These are phyloP conservation scores for Raffaelea arxii DNA, from an alignment of 2,329 filamentous ascomycete species.

Conservation along the genomic window DNA sequence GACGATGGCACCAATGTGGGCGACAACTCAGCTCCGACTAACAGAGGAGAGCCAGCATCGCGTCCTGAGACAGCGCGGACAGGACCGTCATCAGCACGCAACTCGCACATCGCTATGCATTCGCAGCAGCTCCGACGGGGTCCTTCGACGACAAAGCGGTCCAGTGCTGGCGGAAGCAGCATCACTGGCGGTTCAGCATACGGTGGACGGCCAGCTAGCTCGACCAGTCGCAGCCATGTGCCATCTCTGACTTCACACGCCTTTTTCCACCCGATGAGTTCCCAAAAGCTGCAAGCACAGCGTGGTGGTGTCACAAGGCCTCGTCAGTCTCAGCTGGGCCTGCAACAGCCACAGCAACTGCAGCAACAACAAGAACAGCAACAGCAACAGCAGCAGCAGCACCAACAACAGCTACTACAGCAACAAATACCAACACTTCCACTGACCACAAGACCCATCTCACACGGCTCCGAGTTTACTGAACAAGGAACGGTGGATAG, in stretches of 20 bases:
- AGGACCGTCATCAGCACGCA: slow-evolving; percentile 37
- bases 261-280: slow-evolving; percentile 96
- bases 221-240: slow-evolving; percentile 75
- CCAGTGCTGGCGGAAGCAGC: slow-evolving; percentile 27
- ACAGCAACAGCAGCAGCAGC: slow-evolving; percentile 22
- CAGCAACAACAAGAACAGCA: slow-evolving; percentile 5
- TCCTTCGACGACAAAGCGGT: slow-evolving; percentile 34
- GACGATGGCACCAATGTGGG: slow-evolving; percentile 42
- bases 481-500: slow-evolving; percentile 63
- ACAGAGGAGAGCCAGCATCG: slow-evolving; percentile 29
- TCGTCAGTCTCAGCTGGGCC: slow-evolving; percentile 19
- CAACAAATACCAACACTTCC: slow-evolving; percentile 24
- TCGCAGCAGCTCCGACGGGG: slow-evolving; percentile 43
- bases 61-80: slow-evolving; percentile 46
- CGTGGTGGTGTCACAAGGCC: slow-evolving; percentile 45
- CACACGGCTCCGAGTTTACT: slow-evolving; percentile 72
- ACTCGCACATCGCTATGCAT: slow-evolving; percentile 22
- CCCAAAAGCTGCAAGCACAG: slow-evolving; percentile 86
- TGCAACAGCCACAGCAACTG: slow-evolving; percentile 6
- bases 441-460: slow-evolving; percentile 51
- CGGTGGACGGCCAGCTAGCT: slow-evolving; percentile 51
- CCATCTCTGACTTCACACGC: slow-evolving; percentile 81
- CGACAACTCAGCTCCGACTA: slow-evolving; percentile 22
- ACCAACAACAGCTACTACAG: slow-evolving; percentile 20
- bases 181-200: slow-evolving; percentile 28